Evolutionary conservation across 2,329 filamentous ascomycete species (phyloP).

Genomic region (Fusarium sp.): DNA sequence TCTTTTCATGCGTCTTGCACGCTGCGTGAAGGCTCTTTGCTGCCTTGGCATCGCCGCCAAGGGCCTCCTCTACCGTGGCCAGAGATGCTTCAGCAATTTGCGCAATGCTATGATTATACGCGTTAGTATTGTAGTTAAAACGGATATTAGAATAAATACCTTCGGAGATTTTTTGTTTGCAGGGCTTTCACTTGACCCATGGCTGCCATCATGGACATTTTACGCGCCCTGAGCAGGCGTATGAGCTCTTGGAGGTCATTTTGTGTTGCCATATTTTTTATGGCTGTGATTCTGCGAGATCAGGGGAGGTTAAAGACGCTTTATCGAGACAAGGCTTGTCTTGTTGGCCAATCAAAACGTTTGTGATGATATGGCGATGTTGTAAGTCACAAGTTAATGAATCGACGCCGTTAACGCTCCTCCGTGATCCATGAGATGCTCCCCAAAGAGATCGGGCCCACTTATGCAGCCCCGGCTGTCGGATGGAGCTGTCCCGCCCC

Average conservation of each 20-base stretch:
- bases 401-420: constrained; percentile 16
- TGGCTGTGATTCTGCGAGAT: background rate
- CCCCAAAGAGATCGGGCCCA: constrained; percentile 24
- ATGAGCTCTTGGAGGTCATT: constrained; percentile 71
- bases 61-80: constrained; percentile 57
- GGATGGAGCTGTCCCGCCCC: constrained; percentile 38
- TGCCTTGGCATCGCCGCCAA: constrained; percentile 59
- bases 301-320: background rate
- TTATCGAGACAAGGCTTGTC: no score
- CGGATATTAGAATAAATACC: constrained; percentile 53
- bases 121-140: background rate
- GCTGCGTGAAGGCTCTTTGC: constrained; percentile 64
- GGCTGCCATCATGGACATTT: constrained; percentile 68
- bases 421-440: constrained; percentile 18
- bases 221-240: constrained; percentile 68
- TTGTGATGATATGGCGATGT: background rate
- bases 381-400: constrained; percentile 33
- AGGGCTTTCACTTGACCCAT: constrained; percentile 69
- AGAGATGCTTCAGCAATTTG: constrained; percentile 64
- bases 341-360: background rate
- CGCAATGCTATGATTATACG: constrained; percentile 56
- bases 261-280: constrained; percentile 63
- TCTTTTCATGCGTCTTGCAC: constrained; percentile 64
- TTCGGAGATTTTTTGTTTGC: constrained; percentile 64
- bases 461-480: constrained; percentile 17